phyloP scores from a whole-genome alignment of 2,329 filamentous ascomycete genomes.

The Colletotrichum viniferum region DNA sequence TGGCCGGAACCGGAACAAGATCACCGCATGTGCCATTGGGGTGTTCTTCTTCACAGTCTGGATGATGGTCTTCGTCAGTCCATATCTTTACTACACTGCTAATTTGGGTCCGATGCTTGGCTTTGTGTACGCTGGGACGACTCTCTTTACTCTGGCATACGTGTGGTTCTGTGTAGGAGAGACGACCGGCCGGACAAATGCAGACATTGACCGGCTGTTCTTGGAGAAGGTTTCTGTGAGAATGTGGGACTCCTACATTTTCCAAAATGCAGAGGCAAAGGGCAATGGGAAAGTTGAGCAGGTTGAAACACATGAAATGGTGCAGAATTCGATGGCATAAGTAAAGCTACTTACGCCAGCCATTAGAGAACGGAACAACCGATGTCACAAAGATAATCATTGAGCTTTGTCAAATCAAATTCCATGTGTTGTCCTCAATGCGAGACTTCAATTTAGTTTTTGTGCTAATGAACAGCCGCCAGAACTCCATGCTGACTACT shows the following conservation, averaged over 20 bases:
- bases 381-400: neutral
- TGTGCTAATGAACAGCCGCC: neutral
- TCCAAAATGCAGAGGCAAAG: neutral
- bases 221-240: constrained; percentile 28
- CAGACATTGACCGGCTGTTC: constrained; percentile 31
- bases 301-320: neutral
- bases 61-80: constrained; percentile 41
- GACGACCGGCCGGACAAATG: constrained; percentile 30
- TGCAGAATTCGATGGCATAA: neutral
- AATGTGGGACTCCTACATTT: constrained; percentile 20
- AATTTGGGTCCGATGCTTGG: constrained; percentile 45
- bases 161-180: constrained; percentile 40
- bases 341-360: neutral
- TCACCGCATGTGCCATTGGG: constrained; percentile 42
- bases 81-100: constrained; percentile 45
- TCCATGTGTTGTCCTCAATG: neutral
- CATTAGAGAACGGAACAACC: neutral
- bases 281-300: neutral
- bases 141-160: constrained; percentile 36
- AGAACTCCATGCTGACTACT: neutral
- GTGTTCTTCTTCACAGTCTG: constrained; percentile 48
- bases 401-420: neutral
- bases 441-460: neutral
- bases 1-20: constrained; percentile 50
- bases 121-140: constrained; percentile 39